Percentiles rank a stretch among this genome's conserved stretches.
phyloP scores from a whole-genome alignment of 805 yeast species.

The Scheffersomyces ergatensis region DNA sequence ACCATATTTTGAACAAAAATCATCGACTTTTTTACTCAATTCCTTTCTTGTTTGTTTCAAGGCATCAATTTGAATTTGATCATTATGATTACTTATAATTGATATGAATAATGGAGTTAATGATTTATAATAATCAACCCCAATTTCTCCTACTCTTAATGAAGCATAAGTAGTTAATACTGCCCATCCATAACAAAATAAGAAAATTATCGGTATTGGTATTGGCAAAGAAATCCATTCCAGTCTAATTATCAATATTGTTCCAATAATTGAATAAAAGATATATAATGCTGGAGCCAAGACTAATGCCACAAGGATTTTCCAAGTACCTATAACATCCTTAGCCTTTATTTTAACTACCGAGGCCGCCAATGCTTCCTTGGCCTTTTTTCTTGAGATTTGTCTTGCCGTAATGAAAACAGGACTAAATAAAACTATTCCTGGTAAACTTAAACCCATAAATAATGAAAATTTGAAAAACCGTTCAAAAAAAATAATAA shows the following conservation, averaged over 20 bases:
- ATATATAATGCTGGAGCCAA: conserved; percentile 40
- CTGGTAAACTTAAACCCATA: conserved; percentile 35
- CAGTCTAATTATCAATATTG: conserved; percentile 15
- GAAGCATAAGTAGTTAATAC: conserved; percentile 41
- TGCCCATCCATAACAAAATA: conserved; percentile 31
- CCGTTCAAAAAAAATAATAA: conserved; percentile 22
- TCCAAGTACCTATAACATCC: conserved; percentile 44
- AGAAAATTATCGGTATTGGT: conserved; percentile 19
- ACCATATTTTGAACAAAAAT: conserved; percentile 35
- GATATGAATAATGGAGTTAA: conserved; percentile 36
- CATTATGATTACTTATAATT: conserved; percentile 24
- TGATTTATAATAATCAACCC: conserved; percentile 40
- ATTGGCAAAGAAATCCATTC: conserved; percentile 3
- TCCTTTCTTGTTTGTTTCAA: conserved; percentile 25
- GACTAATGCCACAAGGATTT: conserved; percentile 39
- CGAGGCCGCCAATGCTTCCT: conserved; percentile 36
- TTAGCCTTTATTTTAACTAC: conserved; percentile 39
- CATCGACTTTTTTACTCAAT: conserved; percentile 27
- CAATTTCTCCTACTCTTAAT: conserved; percentile 39
- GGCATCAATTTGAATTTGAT: conserved; percentile 27
- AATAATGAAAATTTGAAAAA: conserved; percentile 25
- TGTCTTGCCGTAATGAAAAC: conserved; percentile 33
- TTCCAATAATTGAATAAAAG: conserved; percentile 36
- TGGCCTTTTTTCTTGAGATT: conserved; percentile 34
- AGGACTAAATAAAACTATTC: conserved; percentile 36